Evolutionary conservation across 768 basidiomycete genomes (phyloP).

Genomic region (Floccularia luteovirens): DNA sequence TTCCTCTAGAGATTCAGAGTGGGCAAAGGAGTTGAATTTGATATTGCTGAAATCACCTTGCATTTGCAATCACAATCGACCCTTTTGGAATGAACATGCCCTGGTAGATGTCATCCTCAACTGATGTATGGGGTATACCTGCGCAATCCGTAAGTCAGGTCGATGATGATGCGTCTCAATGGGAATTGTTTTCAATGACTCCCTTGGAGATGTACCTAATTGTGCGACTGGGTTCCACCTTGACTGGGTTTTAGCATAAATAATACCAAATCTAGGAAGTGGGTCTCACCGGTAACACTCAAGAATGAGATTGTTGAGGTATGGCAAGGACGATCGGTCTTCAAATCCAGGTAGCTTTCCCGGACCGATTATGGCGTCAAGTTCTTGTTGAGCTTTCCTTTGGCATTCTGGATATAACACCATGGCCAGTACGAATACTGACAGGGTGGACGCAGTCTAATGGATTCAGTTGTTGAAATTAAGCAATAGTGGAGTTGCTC

Average conservation of each 20-base stretch:
- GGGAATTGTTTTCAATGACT: too few species aligned
- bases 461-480: not conserved
- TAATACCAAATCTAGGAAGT: too few species aligned
- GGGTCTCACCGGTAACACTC: too few species aligned
- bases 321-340: slow-evolving; percentile 51
- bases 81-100: too few species aligned
- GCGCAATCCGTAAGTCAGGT: too few species aligned
- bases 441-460: slow-evolving; percentile 48
- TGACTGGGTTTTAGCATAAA: too few species aligned
- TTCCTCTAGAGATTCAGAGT: not conserved
- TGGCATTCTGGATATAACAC: slow-evolving; percentile 37
- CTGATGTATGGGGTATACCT: not conserved
- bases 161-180: too few species aligned
- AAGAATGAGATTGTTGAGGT: too few species aligned
- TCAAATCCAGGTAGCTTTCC: slow-evolving; percentile 52
- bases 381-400: slow-evolving; percentile 16
- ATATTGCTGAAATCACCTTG: not conserved
- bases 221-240: too few species aligned
- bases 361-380: slow-evolving; percentile 16
- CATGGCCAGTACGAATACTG: slow-evolving; percentile 65
- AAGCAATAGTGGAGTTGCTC: slow-evolving; percentile 4
- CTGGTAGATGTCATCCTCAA: slow-evolving; percentile 1
- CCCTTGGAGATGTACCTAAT: too few species aligned
- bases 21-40: not conserved
- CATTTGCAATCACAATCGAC: not conserved